phyloP scores from a whole-genome alignment of 2,329 filamentous ascomycete genomes.

The Phaeosphaeriaceae sp. region DNA sequence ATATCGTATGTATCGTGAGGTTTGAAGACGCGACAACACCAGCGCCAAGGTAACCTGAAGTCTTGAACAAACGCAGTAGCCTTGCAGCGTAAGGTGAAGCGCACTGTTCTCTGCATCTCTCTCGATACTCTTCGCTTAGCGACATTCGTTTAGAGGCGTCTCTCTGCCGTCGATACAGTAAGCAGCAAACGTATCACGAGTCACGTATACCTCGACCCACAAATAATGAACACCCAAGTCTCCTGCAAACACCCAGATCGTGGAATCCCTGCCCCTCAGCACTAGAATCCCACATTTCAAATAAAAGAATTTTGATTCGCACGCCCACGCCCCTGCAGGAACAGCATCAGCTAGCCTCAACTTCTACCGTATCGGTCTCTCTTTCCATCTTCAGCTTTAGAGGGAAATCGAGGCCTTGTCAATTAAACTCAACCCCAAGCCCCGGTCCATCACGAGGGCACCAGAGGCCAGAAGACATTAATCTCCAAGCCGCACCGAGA shows the following conservation, averaged over 20 bases:
- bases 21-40: not conserved
- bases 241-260: not conserved
- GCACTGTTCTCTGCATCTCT: not conserved
- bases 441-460: too few relatives aligned
- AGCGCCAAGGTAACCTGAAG: not conserved
- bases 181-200: not conserved
- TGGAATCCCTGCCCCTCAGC: not conserved
- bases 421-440: too few relatives aligned
- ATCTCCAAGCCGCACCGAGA: too few relatives aligned
- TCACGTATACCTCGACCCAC: not conserved
- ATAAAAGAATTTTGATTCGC: too few relatives aligned
- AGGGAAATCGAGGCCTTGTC: too few relatives aligned
- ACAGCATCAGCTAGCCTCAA: too few relatives aligned
- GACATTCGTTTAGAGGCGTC: not conserved
- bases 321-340: too few relatives aligned
- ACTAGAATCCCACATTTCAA: too few relatives aligned
- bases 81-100: not conserved
- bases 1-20: not conserved
- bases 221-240: not conserved
- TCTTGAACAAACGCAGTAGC: not conserved
- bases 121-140: not conserved
- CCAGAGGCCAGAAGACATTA: too few relatives aligned
- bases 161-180: not conserved
- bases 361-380: too few relatives aligned
- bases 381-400: too few relatives aligned